These are phyloP conservation scores for Fusarium coicis DNA, from an alignment of 2,329 filamentous ascomycete species.

Conservation along the genomic window DNA sequence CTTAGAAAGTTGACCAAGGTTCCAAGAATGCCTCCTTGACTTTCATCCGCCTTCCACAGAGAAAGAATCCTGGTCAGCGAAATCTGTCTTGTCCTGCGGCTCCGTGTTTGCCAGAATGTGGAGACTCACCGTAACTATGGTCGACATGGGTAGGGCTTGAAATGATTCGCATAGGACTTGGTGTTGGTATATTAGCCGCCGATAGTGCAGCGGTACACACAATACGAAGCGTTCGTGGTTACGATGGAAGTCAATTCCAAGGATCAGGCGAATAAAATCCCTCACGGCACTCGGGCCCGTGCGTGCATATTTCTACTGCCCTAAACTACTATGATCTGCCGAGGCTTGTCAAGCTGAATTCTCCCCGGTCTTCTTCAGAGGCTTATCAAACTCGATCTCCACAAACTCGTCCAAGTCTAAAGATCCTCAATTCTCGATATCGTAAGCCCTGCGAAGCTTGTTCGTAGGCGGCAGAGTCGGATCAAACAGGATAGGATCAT, in stretches of 20 bases:
- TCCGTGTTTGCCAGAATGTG: not conserved
- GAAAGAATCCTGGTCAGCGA: not conserved
- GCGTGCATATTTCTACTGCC: not conserved
- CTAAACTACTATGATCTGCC: not conserved
- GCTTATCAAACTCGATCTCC: not conserved
- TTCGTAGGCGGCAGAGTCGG: not conserved
- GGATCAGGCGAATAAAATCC: not conserved
- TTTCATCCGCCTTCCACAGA: not conserved
- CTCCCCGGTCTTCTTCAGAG: not conserved
- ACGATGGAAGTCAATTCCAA: not conserved
- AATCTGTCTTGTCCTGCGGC: not conserved
- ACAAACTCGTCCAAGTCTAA: not conserved
- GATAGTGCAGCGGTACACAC: not conserved
- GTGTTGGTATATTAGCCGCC: not conserved
- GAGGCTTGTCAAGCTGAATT: not conserved
- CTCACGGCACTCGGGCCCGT: not conserved
- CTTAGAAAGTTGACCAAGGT: not conserved
- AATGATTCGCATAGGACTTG: not conserved
- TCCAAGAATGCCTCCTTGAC: not conserved
- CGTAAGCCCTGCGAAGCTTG: not conserved
- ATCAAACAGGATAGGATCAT: slow-evolving; percentile 9
- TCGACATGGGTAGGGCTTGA: not conserved
- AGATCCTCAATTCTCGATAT: not conserved
- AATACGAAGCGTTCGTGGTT: not conserved
- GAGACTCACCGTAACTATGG: not conserved